Conservation (phyloP, 441 rosid species). For the Theobroma grandiflorum region DNA sequence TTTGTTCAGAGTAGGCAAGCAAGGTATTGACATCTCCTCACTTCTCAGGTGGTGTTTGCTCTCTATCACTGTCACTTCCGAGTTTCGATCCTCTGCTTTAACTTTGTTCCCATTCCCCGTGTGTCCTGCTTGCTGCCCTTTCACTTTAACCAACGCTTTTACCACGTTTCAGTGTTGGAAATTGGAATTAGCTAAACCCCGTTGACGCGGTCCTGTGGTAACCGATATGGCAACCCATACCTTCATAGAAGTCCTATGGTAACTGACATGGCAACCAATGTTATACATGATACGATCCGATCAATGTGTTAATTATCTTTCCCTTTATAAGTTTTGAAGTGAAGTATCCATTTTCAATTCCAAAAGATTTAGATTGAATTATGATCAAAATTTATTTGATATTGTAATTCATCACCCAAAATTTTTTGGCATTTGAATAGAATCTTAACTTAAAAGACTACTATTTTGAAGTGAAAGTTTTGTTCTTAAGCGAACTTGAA, state of each 20-base stretch:
- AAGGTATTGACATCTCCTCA: conserved; percentile 28
- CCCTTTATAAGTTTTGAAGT: too few species aligned
- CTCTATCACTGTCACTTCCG: background rate
- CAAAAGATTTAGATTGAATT: too few species aligned
- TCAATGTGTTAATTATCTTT: too few species aligned
- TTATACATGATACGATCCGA: too few species aligned
- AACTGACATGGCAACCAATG: too few species aligned
- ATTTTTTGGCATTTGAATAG: too few species aligned
- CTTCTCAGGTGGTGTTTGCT: conserved; percentile 17
- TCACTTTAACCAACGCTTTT: background rate
- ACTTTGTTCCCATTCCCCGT: background rate
- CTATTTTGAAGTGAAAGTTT: background rate
- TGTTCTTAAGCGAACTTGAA: background rate
- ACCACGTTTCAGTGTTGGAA: conserved; percentile 14
- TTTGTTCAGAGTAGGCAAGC: conserved; percentile 32
- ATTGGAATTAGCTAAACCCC: background rate
- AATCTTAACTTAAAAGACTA: background rate
- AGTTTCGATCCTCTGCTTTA: conserved; percentile 26
- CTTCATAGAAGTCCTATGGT: too few species aligned
- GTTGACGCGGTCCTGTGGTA: too few species aligned
- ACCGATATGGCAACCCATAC: too few species aligned
- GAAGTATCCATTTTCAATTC: too few species aligned
- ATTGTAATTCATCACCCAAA: too few species aligned
- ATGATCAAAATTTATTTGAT: too few species aligned
- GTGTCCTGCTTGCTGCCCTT: background rate